Conservation (phyloP, 2,329 filamentous ascomycete genomes). For the Xylariaceae sp. region DNA sequence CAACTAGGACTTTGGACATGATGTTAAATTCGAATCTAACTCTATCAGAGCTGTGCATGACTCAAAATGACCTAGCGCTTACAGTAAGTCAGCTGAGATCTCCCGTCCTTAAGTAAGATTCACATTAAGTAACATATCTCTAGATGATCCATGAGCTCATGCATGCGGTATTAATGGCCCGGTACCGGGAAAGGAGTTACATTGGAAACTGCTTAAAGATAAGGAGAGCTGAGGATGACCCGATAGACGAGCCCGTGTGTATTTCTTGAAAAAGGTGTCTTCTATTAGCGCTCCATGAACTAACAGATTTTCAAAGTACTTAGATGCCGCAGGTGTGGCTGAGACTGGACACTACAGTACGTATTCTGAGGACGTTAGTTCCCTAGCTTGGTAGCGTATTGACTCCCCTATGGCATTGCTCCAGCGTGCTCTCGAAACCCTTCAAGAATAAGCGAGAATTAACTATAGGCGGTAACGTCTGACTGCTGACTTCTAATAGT, state of each 20-base stretch:
- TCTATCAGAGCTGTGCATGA: background rate
- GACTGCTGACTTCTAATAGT: too few relatives aligned
- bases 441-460: too few relatives aligned
- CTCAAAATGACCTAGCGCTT: background rate
- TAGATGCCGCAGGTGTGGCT: background rate
- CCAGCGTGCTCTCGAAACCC: too few relatives aligned
- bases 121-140: background rate
- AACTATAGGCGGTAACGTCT: too few relatives aligned
- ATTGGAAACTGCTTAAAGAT: background rate
- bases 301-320: conserved; percentile 1
- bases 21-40: background rate
- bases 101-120: background rate
- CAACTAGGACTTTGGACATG: background rate
- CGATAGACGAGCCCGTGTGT: background rate
- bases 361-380: too few relatives aligned
- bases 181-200: background rate
- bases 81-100: background rate
- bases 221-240: rapidly evolving
- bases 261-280: background rate
- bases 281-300: too few relatives aligned
- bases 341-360: conserved; percentile 8
- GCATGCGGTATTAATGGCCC: background rate
- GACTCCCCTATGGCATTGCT: too few relatives aligned
- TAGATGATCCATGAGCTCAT: conserved; percentile 19
- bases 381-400: too few relatives aligned